Evolutionary conservation across 2,329 filamentous ascomycete species (phyloP).

Genomic region (Alternaria sp.): DNA sequence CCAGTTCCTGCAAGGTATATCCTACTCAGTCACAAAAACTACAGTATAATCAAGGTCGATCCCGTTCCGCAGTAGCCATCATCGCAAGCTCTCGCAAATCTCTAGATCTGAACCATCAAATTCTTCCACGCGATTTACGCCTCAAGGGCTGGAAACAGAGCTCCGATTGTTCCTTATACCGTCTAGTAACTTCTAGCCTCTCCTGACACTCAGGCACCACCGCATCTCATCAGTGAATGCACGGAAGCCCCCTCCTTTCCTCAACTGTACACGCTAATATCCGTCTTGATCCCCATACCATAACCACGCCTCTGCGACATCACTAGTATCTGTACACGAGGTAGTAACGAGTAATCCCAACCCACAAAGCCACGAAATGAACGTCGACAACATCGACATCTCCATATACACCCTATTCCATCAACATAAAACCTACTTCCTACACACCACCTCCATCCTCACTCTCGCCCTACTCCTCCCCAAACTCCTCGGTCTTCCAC

Average conservation of each 20-base stretch:
- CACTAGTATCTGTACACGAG: neutral
- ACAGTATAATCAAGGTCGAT: no score
- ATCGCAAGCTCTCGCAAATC: no score
- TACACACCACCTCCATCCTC: neutral
- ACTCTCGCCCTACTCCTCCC: neutral
- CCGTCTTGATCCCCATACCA: neutral
- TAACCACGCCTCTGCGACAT: neutral
- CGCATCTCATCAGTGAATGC: neutral
- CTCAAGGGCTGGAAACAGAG: no score
- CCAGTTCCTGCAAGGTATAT: no score
- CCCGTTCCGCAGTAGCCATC: no score
- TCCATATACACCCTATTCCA: neutral
- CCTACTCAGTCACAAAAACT: no score
- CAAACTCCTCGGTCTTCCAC: neutral
- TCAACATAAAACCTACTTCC: accelerated
- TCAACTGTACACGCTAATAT: neutral
- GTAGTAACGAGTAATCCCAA: no score
- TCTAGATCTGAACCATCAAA: no score
- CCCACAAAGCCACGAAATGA: neutral
- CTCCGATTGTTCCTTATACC: no score
- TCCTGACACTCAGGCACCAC: neutral
- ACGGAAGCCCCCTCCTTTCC: neutral
- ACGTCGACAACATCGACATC: neutral
- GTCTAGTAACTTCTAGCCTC: neutral
- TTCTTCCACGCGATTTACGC: no score